Conservation (phyloP, 2,329 filamentous ascomycete species). For the Sarocladiaceae sp. region DNA sequence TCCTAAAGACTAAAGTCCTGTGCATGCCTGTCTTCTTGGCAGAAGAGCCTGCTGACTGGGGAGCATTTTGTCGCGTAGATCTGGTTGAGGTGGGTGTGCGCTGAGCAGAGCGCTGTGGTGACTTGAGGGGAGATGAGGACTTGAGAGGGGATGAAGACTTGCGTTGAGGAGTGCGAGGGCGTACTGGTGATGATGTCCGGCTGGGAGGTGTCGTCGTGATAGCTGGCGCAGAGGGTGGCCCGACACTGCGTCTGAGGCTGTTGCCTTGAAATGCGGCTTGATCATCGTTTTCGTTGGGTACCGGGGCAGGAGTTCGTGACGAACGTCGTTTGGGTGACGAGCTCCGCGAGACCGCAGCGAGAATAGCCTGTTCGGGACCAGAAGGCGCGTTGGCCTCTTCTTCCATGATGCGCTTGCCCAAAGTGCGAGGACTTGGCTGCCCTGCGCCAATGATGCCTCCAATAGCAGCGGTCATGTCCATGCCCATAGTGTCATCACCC, state of each 20-base stretch:
- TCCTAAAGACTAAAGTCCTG: slow-evolving; percentile 14
- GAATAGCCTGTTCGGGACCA: slow-evolving; percentile 33
- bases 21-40: slow-evolving; percentile 14
- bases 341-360: slow-evolving; percentile 20
- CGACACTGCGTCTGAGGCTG: slow-evolving; percentile 43
- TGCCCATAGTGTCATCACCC: slow-evolving; percentile 46
- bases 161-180: slow-evolving; percentile 10
- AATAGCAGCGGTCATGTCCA: slow-evolving; percentile 64
- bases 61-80: neutral
- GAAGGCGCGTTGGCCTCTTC: slow-evolving; percentile 50
- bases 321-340: slow-evolving; percentile 26
- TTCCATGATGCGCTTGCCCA: slow-evolving; percentile 55
- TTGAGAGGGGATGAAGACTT: neutral
- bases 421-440: slow-evolving; percentile 25
- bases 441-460: slow-evolving; percentile 53
- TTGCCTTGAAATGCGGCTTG: slow-evolving; percentile 51
- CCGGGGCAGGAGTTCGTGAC: slow-evolving; percentile 8
- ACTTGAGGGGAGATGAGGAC: neutral
- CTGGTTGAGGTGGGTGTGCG: neutral
- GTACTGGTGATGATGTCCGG: slow-evolving; percentile 20
- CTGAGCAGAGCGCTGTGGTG: slow-evolving; percentile 1
- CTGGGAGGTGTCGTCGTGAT: slow-evolving; percentile 13
- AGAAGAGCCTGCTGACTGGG: slow-evolving; percentile 13
- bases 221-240: slow-evolving; percentile 31
- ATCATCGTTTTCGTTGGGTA: slow-evolving; percentile 37